Percentiles rank a stretch among this genome's conserved stretches.
phyloP scores from a whole-genome alignment of 163 green algal species.

The Scenedesmus sp. region DNA sequence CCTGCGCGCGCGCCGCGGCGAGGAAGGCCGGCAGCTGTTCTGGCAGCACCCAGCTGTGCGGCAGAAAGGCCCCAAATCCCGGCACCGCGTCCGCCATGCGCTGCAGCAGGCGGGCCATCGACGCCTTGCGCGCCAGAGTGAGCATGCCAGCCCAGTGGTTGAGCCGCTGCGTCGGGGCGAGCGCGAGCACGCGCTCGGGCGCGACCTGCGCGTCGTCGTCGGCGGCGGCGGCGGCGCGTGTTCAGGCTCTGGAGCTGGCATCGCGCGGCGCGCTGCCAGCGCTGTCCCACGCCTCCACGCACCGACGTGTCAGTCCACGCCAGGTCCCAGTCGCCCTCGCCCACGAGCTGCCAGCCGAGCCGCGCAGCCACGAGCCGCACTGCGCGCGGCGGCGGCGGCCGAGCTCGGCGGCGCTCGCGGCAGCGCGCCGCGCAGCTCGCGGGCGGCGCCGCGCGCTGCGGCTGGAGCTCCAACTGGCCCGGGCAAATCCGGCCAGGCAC shows the following conservation, averaged over 20 bases:
- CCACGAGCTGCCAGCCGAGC: slow-evolving; percentile 36
- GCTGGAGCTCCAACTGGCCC: not conserved
- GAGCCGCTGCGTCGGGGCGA: slow-evolving; percentile 85
- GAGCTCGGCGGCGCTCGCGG: no score
- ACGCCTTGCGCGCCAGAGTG: slow-evolving; percentile 82
- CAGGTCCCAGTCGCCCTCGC: slow-evolving; percentile 36
- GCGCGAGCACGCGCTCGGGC: no score
- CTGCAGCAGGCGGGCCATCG: slow-evolving; percentile 69
- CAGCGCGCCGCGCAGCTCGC: not conserved
- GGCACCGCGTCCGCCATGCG: slow-evolving; percentile 9
- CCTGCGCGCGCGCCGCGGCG: slow-evolving; percentile 53
- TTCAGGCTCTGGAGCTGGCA: no score
- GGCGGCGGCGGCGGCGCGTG: no score
- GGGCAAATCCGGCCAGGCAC: not conserved
- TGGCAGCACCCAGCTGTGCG: slow-evolving; percentile 70
- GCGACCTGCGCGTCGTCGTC: no score
- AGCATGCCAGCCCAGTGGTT: slow-evolving; percentile 90
- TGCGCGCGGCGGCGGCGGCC: not conserved
- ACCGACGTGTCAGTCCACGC: slow-evolving; percentile 34
- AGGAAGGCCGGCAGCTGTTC: slow-evolving; percentile 62
- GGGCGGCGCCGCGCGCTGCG: no score
- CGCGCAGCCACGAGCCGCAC: slow-evolving; percentile 21
- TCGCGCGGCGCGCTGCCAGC: no score
- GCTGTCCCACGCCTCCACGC: no score
- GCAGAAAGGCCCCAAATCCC: slow-evolving; percentile 56